A percentile compares a stretch with the other conserved stretches of the same genome.
These are phyloP conservation scores for Fusarium xyrophilum DNA, from an alignment of 2,329 filamentous ascomycete species.

Conservation along the genomic window DNA sequence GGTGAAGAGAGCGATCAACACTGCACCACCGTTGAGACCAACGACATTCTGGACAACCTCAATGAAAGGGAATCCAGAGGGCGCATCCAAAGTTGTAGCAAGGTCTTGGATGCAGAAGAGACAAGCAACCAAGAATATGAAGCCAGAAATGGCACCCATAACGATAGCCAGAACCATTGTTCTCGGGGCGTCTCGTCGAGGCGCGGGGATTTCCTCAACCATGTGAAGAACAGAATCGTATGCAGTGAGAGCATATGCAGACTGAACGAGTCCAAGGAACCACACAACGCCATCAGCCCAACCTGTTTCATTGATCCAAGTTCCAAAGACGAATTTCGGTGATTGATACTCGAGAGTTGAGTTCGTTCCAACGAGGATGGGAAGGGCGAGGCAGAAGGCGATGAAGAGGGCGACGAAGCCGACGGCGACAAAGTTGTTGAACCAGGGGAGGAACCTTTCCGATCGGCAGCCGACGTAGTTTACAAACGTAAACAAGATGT, in stretches of 20 bases:
- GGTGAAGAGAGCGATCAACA: constrained; percentile 59
- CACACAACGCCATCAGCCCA: constrained; percentile 62
- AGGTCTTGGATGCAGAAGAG: constrained; percentile 59
- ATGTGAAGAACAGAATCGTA: constrained; percentile 67
- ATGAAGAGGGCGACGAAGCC: constrained; percentile 60
- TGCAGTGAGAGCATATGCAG: constrained; percentile 58
- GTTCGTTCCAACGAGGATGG: constrained; percentile 58
- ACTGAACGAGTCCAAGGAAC: constrained; percentile 64
- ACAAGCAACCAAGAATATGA: constrained; percentile 58
- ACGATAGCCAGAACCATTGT: constrained; percentile 60
- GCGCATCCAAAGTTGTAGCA: constrained; percentile 48
- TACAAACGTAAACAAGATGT: constrained; percentile 55
- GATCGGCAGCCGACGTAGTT: constrained; percentile 60
- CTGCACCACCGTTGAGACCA: constrained; percentile 49
- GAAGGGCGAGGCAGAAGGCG: constrained; percentile 56
- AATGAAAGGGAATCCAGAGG: constrained; percentile 56
- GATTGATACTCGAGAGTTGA: constrained; percentile 54
- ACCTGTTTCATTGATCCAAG: constrained; percentile 53
- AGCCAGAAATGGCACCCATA: constrained; percentile 54
- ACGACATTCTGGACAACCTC: constrained; percentile 51
- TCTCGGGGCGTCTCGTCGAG: constrained; percentile 56
- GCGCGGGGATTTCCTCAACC: constrained; percentile 62
- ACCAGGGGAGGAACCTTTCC: constrained; percentile 50
- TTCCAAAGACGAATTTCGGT: constrained; percentile 59
- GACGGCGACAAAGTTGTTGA: constrained; percentile 64